Conservation (phyloP, 2,329 filamentous ascomycete genomes). For the Cercospora sojina region DNA sequence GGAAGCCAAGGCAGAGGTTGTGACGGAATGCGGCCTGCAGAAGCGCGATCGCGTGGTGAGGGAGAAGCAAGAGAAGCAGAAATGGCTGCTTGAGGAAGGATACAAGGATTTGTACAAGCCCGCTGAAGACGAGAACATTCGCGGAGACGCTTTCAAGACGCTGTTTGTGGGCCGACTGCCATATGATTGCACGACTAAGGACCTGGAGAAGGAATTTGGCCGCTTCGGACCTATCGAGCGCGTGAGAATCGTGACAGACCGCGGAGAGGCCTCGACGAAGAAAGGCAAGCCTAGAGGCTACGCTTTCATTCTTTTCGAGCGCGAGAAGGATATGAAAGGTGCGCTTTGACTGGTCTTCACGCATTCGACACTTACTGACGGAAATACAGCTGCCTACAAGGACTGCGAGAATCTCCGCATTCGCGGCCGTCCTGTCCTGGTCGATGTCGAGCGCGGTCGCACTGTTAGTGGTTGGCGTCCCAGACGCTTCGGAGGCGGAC, state of each 20-base stretch:
- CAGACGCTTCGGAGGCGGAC: conserved; percentile 83
- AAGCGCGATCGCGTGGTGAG: conserved; percentile 76
- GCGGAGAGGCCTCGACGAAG: conserved; percentile 72
- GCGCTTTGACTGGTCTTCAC: conserved; percentile 39
- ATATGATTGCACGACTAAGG: conserved; percentile 84
- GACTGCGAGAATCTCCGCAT: conserved; percentile 85
- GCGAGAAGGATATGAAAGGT: conserved; percentile 99
- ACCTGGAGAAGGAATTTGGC: conserved; percentile 89
- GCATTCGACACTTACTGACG: conserved; percentile 19
- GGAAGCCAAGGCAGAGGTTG: conserved; percentile 45
- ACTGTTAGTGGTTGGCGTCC: conserved; percentile 94
- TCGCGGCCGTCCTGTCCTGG: conserved; percentile 85
- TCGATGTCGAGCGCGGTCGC: conserved; percentile 93
- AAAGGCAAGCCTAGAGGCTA: conserved; percentile 62
- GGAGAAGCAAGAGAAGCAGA: conserved; percentile 71
- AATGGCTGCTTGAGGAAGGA: conserved; percentile 63
- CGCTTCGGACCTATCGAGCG: conserved; percentile 92
- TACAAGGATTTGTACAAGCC: conserved; percentile 72
- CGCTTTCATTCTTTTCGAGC: conserved; percentile 94
- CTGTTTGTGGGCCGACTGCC: conserved; percentile 87
- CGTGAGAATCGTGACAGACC: conserved; percentile 70
- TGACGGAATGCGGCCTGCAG: conserved; percentile 92
- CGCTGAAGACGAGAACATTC: conserved; percentile 78
- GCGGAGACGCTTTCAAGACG: conserved; percentile 92
- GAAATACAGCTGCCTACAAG: conserved; percentile 80